Base-by-base conservation (phyloP, 805 yeast species). In the Metschnikowia chrysomelidarum region DNA sequence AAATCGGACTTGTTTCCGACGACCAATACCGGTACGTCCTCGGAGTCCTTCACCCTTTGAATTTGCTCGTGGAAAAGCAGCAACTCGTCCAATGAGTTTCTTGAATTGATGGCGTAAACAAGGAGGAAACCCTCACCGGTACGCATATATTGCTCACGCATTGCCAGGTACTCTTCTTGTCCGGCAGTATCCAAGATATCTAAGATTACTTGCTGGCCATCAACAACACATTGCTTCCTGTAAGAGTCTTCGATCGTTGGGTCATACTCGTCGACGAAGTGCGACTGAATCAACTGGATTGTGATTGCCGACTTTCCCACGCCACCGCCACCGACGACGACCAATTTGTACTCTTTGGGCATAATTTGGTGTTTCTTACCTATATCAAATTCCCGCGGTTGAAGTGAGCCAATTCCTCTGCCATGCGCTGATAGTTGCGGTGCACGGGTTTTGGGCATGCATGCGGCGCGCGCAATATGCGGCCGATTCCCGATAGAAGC, bases 141-240 rank as follows among this genome's bases (percentile, higher is more conserved):
- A 43, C 95, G 76, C 94, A 89, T 89, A 62, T 89, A 89, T 60
- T 87, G 93, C 57, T 91, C 98, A 38, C 73, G 54, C 73, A 68
- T 68, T 13, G 96, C 95, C 36, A 87, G 78, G 60, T 89, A 89
- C 63, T 89, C 97, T 62, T 91, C 98, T 69, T 89, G 97, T 26
- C 98, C 98, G 2, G 98, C 98, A 14, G 98, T 93, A 62, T 93
- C 98, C 54, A 93, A 75, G 26, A 93, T 88, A 60, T 93, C 98
- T 47, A 75, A 50, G 5, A 49, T 35, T 16, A 46, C 52, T 23
- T 79, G 83, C 56, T 82, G 86, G 40, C 77, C 78, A 57, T 89
- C 95, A 24, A 93, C 79, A 18, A 76, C 79, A 53, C 93, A 84
- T 53, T 85, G 91, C 57, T 93, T 93, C 49, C 96, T 75, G 60